These are phyloP conservation scores for Bryum argenteum DNA, from an alignment of 225 moss, liverwort and hornwort genomes.

Conservation along the genomic window DNA sequence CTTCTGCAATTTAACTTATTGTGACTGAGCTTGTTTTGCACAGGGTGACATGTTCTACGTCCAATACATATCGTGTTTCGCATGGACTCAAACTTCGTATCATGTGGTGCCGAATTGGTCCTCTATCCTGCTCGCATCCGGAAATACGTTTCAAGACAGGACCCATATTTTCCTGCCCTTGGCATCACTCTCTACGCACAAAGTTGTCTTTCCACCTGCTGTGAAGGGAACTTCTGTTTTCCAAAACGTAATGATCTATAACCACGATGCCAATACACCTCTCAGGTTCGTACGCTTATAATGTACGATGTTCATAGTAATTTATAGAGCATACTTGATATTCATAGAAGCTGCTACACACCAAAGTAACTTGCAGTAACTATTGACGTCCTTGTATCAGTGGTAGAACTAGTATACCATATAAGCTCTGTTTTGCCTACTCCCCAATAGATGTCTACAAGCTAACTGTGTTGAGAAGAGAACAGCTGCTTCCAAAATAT, in stretches of 20 bases:
- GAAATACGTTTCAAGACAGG: conserved; percentile 72
- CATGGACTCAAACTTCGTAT: conserved; percentile 72
- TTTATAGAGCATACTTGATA: no score
- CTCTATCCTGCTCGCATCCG: conserved; percentile 49
- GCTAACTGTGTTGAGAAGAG: neutral
- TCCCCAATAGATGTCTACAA: neutral
- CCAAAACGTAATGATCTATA: conserved; percentile 73
- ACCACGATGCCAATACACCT: conserved; percentile 81
- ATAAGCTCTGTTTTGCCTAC: neutral
- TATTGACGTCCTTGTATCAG: neutral
- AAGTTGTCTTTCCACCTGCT: conserved; percentile 75
- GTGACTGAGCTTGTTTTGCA: conserved; percentile 4
- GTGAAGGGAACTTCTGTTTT: conserved; percentile 74
- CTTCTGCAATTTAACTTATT: conserved; percentile 2
- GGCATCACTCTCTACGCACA: conserved; percentile 68
- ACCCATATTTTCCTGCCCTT: conserved; percentile 74
- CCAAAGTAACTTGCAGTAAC: neutral
- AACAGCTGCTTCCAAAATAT: neutral
- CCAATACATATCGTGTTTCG: conserved; percentile 76
- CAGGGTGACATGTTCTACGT: conserved; percentile 74
- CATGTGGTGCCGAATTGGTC: conserved; percentile 93
- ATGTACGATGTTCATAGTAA: neutral
- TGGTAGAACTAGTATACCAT: neutral
- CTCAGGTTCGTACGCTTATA: conserved; percentile 57
- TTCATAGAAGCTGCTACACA: neutral